Conservation (phyloP, 2,329 filamentous ascomycete species). For the Phaeosphaeria sp. region DNA sequence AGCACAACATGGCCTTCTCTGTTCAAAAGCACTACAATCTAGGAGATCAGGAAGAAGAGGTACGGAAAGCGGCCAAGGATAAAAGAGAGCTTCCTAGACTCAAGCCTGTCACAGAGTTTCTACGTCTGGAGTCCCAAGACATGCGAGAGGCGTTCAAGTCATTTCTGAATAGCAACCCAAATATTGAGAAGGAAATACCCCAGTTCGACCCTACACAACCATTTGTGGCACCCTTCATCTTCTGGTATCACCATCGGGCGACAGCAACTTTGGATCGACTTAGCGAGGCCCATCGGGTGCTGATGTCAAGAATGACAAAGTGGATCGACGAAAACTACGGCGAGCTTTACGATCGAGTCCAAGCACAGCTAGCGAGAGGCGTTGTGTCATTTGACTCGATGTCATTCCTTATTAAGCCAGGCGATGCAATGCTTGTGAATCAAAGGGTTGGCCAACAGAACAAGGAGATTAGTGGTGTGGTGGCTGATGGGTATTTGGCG, state of each 20-base stretch:
- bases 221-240: background rate
- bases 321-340: constrained; percentile 6
- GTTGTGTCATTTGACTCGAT: constrained; percentile 5
- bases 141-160: constrained; percentile 7
- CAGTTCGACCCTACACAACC: background rate
- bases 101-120: background rate
- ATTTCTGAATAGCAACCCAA: background rate
- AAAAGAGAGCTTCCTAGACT: constrained; percentile 6
- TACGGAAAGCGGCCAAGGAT: constrained; percentile 5
- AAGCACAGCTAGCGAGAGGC: constrained; percentile 2
- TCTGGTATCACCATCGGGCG: constrained; percentile 7
- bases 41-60: constrained; percentile 3
- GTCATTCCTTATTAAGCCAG: constrained; percentile 5
- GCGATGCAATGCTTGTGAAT: constrained; percentile 4
- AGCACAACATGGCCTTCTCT: constrained; percentile 5
- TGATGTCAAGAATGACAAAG: background rate
- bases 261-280: constrained; percentile 2
- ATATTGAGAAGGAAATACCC: background rate
- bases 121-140: constrained; percentile 4
- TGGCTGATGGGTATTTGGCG: background rate
- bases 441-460: background rate
- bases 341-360: background rate
- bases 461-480: background rate
- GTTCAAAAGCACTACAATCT: constrained; percentile 4
- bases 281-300: background rate